Evolutionary conservation across 2,329 filamentous ascomycete genomes (phyloP).

Genomic region (Fusarium virguliforme): DNA sequence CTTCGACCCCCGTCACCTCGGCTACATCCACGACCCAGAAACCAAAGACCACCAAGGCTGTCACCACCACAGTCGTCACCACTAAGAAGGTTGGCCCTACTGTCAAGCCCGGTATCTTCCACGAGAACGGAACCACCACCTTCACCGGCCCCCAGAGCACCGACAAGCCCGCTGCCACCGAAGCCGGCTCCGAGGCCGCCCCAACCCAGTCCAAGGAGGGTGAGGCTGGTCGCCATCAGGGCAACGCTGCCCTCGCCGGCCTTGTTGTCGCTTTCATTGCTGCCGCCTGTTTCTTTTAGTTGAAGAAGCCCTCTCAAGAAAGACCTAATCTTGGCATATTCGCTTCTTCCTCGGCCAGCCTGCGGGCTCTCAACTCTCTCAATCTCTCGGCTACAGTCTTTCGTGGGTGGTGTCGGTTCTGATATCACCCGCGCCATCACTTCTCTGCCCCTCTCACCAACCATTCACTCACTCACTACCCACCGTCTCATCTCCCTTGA

Average conservation of each 20-base stretch:
- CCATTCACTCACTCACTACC: conserved; percentile 6
- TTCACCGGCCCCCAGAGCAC: conserved; percentile 24
- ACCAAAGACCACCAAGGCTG: conserved; percentile 37
- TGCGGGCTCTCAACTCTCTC: conserved; percentile 28
- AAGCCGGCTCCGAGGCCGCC: conserved; percentile 51
- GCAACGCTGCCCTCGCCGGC: conserved; percentile 67
- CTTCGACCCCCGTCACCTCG: conserved; percentile 52
- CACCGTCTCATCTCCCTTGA: conserved; percentile 21
- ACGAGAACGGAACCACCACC: conserved; percentile 63
- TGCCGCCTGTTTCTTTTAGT: conserved; percentile 65
- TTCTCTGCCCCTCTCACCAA: conserved; percentile 29
- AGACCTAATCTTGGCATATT: conserved; percentile 23
- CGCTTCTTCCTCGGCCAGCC: conserved; percentile 40
- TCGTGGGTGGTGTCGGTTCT: conserved; percentile 18
- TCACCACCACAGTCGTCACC: conserved; percentile 20
- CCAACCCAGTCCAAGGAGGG: conserved; percentile 60
- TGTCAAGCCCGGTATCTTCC: conserved; percentile 66
- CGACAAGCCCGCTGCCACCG: conserved; percentile 44
- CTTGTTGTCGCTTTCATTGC: conserved; percentile 71
- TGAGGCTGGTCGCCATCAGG: conserved; percentile 65
- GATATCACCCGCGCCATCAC: conserved; percentile 12
- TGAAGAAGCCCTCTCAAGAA: not conserved
- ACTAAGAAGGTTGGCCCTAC: conserved; percentile 41
- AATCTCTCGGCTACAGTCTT: conserved; percentile 13
- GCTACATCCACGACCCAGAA: conserved; percentile 34